Evolutionary conservation across 2,329 filamentous ascomycete species (phyloP), one percentile per base, ranked within the genome.

Genomic region (Colletotrichum aenigma): DNA sequence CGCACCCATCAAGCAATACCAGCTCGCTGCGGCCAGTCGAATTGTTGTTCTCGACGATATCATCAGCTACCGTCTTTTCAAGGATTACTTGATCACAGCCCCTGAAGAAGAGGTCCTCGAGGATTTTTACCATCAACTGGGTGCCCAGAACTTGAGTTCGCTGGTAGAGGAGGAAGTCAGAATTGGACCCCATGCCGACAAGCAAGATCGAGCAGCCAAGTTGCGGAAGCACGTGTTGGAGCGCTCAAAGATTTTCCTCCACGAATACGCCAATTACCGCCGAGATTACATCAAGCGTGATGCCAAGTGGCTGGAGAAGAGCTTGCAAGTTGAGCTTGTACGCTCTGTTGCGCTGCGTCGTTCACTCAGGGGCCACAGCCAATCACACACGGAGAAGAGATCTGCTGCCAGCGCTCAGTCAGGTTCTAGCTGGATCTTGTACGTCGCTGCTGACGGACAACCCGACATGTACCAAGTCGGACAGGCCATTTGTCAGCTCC

Each of bases 391-490:
- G 5, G 94, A 95, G 85, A 95, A 93, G 82, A 90, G 93, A 81
- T 95, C 93, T 21, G 96, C 94, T 28, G 94, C 93, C 43, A 92
- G 91, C 55, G 86, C 90, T 60, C 87, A 88, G 67, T 88, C 83
- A 28, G 85, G 85, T 18, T 86, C 86, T 21, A 89, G 91, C 18
- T 93, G 91, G 82, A 90, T 92, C 6, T 86, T 98, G n/a, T 97
- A 94, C 81, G 92, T 98, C 48, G 93, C 94, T 5, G 91, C 93
- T 12, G 90, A 89, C 34, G 84, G 88, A 2, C 91, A 91, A 75
- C 94, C 92, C 34, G 96, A 98, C 81, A 91, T 97, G 82, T 98
- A 98, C 82, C 96, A 99, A 85, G 93, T 99, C 78, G 97, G 95
- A 73, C 94, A 96, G 79, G 95, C 95, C 30, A 89, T 99, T 62